Evolutionary conservation across 2,329 filamentous ascomycete species (phyloP).

Genomic region (Fusarium beomiforme): DNA sequence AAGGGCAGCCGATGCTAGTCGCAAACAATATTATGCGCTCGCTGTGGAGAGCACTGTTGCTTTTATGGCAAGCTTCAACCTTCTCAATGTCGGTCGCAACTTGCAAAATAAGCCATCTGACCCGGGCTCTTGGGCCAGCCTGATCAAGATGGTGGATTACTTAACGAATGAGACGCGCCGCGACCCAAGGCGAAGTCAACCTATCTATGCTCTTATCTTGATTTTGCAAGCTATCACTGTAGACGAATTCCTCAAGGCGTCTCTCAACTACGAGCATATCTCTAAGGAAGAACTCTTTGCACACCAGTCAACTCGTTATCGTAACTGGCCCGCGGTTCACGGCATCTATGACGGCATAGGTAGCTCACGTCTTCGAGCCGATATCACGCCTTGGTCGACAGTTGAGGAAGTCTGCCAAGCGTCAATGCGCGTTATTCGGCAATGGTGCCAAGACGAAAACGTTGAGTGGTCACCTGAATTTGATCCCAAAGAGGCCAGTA

Average conservation of each 20-base stretch:
- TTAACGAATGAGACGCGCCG: conserved; percentile 54
- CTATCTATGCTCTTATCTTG: conserved; percentile 55
- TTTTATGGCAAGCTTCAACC: conserved; percentile 65
- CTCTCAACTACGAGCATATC: conserved; percentile 39
- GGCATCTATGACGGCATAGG: conserved; percentile 47
- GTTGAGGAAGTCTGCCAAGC: conserved; percentile 56
- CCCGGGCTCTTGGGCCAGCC: conserved; percentile 53
- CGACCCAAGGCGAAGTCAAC: conserved; percentile 47
- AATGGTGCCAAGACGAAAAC: conserved; percentile 56
- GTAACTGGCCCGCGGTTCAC: conserved; percentile 44
- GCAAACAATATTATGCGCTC: conserved; percentile 55
- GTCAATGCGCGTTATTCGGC: conserved; percentile 52
- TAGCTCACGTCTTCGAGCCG: conserved; percentile 44
- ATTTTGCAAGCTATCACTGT: conserved; percentile 57
- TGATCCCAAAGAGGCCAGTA: conserved; percentile 38
- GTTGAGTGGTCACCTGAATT: conserved; percentile 59
- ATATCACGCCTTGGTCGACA: conserved; percentile 54
- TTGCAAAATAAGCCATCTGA: conserved; percentile 57
- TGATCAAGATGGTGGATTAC: conserved; percentile 56
- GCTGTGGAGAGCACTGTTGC: conserved; percentile 61
- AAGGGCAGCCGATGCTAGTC: conserved; percentile 46
- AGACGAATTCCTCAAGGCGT: conserved; percentile 57
- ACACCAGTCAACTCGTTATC: conserved; percentile 42
- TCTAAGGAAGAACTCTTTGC: conserved; percentile 36
- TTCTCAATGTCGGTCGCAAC: conserved; percentile 56